Percentiles rank a stretch among this genome's conserved stretches.
phyloP scores from a whole-genome alignment of 768 basidiomycete species.

The Pleurotus platypus region DNA sequence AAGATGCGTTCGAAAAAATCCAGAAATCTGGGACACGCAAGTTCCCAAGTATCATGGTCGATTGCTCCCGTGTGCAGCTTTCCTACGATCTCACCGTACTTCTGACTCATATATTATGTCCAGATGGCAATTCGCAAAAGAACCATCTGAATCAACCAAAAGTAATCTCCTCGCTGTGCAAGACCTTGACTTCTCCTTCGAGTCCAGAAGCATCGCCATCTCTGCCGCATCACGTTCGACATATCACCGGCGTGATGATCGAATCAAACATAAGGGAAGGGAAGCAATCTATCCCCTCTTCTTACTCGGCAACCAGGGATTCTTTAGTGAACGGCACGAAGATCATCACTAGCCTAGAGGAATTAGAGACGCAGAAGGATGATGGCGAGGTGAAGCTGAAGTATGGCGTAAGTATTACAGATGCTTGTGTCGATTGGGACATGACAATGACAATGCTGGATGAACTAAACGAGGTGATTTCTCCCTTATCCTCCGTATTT shows the following conservation, averaged over 20 bases:
- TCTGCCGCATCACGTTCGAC: conserved; percentile 9
- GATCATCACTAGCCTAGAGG: neutral
- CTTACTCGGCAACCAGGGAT: conserved; percentile 45
- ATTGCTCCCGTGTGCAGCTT: conserved; percentile 64
- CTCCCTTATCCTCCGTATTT: neutral
- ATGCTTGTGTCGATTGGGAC: conserved; percentile 90
- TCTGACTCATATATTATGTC: conserved; percentile 51
- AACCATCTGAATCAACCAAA: conserved; percentile 66
- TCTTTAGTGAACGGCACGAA: neutral
- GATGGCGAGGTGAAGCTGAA: conserved; percentile 42
- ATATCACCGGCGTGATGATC: conserved; percentile 93
- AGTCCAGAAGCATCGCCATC: too few species aligned
- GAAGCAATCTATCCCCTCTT: conserved; percentile 76
- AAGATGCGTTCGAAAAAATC: conserved; percentile 82
- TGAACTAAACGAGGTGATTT: conserved; percentile 67
- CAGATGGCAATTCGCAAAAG: conserved; percentile 36
- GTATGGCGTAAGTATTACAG: conserved; percentile 86
- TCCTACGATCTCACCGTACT: neutral
- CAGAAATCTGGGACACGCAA: conserved; percentile 57
- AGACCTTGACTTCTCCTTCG: neutral
- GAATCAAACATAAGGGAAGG: conserved; percentile 90
- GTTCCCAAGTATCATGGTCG: conserved; percentile 45
- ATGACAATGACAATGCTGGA: conserved; percentile 80
- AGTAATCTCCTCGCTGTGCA: conserved; percentile 31
- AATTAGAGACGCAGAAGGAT: neutral